Percentiles rank a stretch among this genome's conserved stretches.
Conservation (phyloP, 495 filamentous ascomycete species). For the Neurospora tetrasperma region DNA sequence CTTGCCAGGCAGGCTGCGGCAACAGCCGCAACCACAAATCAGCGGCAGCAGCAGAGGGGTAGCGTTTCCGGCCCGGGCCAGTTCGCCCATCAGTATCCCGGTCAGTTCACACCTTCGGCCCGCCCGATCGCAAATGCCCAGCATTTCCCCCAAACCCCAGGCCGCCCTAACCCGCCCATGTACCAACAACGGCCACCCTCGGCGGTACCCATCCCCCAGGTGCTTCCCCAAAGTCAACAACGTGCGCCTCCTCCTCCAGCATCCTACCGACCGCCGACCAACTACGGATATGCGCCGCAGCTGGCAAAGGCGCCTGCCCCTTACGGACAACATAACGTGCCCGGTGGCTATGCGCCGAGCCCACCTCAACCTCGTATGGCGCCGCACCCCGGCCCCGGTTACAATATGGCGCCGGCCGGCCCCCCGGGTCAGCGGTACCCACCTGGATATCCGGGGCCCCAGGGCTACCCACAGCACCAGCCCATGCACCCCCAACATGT, state of each 20-base stretch:
- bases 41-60: conserved; percentile 31
- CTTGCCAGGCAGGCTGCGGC: conserved; percentile 27
- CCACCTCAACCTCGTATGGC: conserved; percentile 28
- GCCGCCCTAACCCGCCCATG: conserved; percentile 25
- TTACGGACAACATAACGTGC: conserved; percentile 31
- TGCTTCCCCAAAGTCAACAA: conserved; percentile 21
- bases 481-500: conserved; percentile 19
- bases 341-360: conserved; percentile 25
- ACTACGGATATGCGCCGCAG: conserved; percentile 22
- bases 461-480: conserved; percentile 17
- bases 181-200: conserved; percentile 23
- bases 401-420: conserved; percentile 19
- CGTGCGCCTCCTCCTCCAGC: conserved; percentile 16
- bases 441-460: conserved; percentile 12
- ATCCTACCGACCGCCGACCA: conserved; percentile 22
- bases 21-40: conserved; percentile 18
- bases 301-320: conserved; percentile 27
- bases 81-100: conserved; percentile 29
- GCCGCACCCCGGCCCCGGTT: conserved; percentile 17
- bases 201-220: conserved; percentile 22
- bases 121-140: conserved; percentile 31
- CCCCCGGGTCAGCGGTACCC: conserved; percentile 22
- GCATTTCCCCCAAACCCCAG: conserved; percentile 34
- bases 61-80: conserved; percentile 24
- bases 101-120: conserved; percentile 23